Conservation (phyloP, 2,329 filamentous ascomycete species). For the Nigrospora osmanthi region DNA sequence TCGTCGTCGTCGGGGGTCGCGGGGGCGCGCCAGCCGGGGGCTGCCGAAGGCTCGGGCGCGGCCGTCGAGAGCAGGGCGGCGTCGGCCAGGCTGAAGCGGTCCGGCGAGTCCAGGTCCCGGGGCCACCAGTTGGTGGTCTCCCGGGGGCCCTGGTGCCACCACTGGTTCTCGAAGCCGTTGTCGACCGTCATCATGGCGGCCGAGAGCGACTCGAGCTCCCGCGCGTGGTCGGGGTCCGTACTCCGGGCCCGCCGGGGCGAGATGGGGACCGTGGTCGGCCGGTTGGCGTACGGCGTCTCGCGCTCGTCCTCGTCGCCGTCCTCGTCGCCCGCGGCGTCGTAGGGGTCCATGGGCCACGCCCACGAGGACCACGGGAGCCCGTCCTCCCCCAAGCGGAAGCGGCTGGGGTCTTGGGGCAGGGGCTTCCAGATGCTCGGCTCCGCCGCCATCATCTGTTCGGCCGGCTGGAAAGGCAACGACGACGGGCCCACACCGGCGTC, state of each 20-base stretch:
- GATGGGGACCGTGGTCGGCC: constrained; percentile 14
- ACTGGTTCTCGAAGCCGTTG: constrained; percentile 50
- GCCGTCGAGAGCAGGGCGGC: constrained; percentile 14
- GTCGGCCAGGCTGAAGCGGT: constrained; percentile 12
- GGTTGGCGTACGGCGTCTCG: constrained; percentile 10
- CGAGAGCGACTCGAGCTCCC: constrained; percentile 40
- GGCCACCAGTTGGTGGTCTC: constrained; percentile 15
- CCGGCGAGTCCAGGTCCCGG: constrained; percentile 11
- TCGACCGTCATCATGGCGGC: constrained; percentile 49
- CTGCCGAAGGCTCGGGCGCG: constrained; percentile 12
- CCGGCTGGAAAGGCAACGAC: constrained; percentile 16
- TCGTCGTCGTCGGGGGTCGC: not conserved
- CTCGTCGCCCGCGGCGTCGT: constrained; percentile 16
- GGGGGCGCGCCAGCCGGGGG: constrained; percentile 3
- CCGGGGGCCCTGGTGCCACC: constrained; percentile 43
- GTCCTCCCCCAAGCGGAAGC: constrained; percentile 37
- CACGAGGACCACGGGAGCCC: constrained; percentile 37
- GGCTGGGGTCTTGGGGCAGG: constrained; percentile 28
- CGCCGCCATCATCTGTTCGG: constrained; percentile 8
- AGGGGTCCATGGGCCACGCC: constrained; percentile 23
- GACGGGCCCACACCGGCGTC: constrained; percentile 26
- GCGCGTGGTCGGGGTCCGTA: constrained; percentile 25
- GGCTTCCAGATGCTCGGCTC: constrained; percentile 30
- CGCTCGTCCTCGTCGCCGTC: constrained; percentile 14
- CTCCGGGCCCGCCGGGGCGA: constrained; percentile 11